These are phyloP conservation scores for Collybiopsis confluens DNA, from an alignment of 768 basidiomycete species.

Conservation along the genomic window DNA sequence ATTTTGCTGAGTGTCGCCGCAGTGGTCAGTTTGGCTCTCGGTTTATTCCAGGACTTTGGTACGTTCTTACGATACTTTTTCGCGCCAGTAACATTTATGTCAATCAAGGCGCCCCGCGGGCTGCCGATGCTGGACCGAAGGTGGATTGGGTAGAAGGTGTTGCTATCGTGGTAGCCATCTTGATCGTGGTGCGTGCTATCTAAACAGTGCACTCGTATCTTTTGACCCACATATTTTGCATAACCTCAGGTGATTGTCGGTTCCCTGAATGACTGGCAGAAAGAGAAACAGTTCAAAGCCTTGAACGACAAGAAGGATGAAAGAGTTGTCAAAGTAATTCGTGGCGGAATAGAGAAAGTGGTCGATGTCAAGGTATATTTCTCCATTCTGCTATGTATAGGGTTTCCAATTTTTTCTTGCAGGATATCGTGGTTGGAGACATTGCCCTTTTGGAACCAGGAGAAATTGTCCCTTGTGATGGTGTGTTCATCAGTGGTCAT, in stretches of 20 bases:
- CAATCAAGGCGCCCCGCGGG: constrained; percentile 34
- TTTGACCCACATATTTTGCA: constrained; percentile 10
- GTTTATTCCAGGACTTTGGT: constrained; percentile 92
- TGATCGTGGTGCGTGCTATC: constrained; percentile 57
- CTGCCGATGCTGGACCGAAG: constrained; percentile 52
- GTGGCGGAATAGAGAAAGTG: constrained; percentile 62
- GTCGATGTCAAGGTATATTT: constrained; percentile 75
- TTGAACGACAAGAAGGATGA: constrained; percentile 97
- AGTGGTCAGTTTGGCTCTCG: constrained; percentile 87
- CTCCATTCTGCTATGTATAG: neutral
- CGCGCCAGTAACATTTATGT: neutral
- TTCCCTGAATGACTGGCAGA: constrained; percentile 96
- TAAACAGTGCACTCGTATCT: neutral
- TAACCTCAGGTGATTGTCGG: constrained; percentile 73
- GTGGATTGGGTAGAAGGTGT: constrained; percentile 98
- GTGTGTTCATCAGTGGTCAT: constrained; percentile 88
- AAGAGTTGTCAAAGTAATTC: constrained; percentile 80
- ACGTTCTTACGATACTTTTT: constrained; percentile 17
- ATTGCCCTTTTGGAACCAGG: constrained; percentile 90
- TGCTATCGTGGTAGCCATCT: constrained; percentile 71
- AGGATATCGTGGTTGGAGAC: constrained; percentile 94
- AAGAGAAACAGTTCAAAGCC: constrained; percentile 90
- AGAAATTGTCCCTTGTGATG: constrained; percentile 94
- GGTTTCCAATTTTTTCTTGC: constrained; percentile 21
- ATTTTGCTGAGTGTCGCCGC: constrained; percentile 90